Base-by-base conservation (phyloP, 2,329 filamentous ascomycete species). In the Pseudopyricularia javanii region DNA sequence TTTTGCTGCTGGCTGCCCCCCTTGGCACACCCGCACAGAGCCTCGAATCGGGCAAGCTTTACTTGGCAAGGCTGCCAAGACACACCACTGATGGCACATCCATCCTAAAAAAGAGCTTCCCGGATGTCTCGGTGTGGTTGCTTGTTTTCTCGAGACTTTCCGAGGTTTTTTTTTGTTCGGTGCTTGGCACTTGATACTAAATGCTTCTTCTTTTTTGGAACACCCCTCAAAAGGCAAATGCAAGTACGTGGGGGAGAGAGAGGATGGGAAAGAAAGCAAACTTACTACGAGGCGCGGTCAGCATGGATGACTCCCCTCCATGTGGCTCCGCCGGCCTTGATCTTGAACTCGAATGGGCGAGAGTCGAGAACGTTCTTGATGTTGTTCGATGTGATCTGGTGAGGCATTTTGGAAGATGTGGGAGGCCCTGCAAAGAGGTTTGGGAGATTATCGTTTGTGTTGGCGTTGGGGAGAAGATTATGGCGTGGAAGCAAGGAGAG, bases 281-380 rank as follows among this genome's bases (percentile, higher is more conserved):
- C 72, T 54, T 68, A 74, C 72, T 74, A 73, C 24, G 61, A 35
- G 55, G 59, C 54, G 53, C 72, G 71, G 59, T 74, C 71, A 56
- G 72, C 11, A 43, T 56, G 69, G 12, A 74, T 61, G 15, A 67
- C 66, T 61, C 70, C 74, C 51, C 62, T 58, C 57, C 65, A 65
- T 51, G 58, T 61, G 51, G 59, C 58, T 47, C 56, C 66, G 51
- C 71, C 71, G 51, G 71, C 67, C 65, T 69, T 69, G 65, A 74
- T 69, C 49, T 68, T 58, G 64, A 74, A 74, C 61, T 68, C 66
- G 66, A 74, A 69, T 55, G 66, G 70, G 54, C 57, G 64, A 61
- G 66, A 66, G 49, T 71, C 63, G 49, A 70, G 68, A 26, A 69
- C 56, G 55, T 34, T 53, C 55, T 58, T 58, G 55, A 59, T 55